Evolutionary conservation across 2,329 filamentous ascomycete species (phyloP), one percentile per base, ranked within the genome.

Genomic region (Aureobasidium sp.): DNA sequence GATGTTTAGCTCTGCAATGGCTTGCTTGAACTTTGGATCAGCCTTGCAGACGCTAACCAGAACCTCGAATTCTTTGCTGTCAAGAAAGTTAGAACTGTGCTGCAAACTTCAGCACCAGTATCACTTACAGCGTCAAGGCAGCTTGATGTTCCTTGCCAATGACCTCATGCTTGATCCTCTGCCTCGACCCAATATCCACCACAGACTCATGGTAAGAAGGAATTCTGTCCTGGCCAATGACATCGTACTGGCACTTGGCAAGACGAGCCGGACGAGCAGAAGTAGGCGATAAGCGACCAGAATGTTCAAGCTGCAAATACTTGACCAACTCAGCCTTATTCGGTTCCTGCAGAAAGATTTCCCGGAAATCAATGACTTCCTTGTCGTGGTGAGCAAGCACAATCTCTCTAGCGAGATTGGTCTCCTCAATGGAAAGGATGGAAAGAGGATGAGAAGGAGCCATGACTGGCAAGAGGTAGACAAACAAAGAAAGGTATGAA

Each of bases 231-330:
- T 70, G 67, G 1, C 80, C 79, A 62, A 84, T 78, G 53, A 85
- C 77, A 71, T 82, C 82, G 72, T 85, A 86, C 65, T 81, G 78
- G 37, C 80, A 79, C 48, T 79, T 76, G 1, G 82, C 83, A 55
- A 81, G 68, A 34, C 82, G 76, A 8, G 78, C 73, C 14, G 70
- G 69, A 27, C 64, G 59, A 31, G 67, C 63, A 6, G 66, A 66
- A 12, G 62, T 51, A n/a, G 60, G 25, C 67, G 68, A 41, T 15
- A 64, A 11, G 61, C 63, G 52, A 34, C 71, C 70, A 25, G 65
- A 45, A 55, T 65, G 66, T 52, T 73, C 71, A 15, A 70, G 70
- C 20, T 73, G 69, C 11, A 74, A 63, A 44, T 70, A 74, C 20
- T 69, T 68, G 1, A 72, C 57, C 27, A 68, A 64, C 36, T 73